Evolutionary conservation across 148 eudicot genomes (phyloP), one percentile per base, ranked within the genome.

Genomic region (Selenicereus undatus): DNA sequence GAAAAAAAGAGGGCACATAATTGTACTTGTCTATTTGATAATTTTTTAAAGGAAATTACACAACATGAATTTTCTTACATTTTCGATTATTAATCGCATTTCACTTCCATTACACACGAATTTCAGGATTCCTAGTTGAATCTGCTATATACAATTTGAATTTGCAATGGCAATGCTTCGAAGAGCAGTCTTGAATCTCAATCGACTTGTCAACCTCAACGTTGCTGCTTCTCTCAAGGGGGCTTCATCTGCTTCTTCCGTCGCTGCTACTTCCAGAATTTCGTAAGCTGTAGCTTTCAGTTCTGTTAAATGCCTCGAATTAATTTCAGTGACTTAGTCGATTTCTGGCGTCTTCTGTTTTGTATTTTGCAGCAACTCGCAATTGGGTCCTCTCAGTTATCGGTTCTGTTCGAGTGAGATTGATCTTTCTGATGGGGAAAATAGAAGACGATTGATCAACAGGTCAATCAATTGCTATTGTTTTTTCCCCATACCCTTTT

Each of bases 371-470:
- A 86, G 88, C 26, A 81, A 75, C 26, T 79, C 78, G 21, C 78
- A 24, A 32, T 52, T 50, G 79, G 65, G 71, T 78, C 81, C 81
- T 64, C 29, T 70, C 22, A 43, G 52, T 0, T 51, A 26, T 50
- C 85, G 89, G 51, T 88, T 82, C 11, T 90, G 50, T 82, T 85
- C 91, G 20, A 81, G 80, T 76, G 85, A 76, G 22, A 74, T 45
- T 73, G 95, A 96, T 90, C 84, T 96, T 48, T 91, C 99, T 45
- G 83, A 85, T 81, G 88, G 82, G 56, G 99, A 96, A 86, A 91
- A 86, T 86, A 92, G 85, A 79, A 88, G 98, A 84, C 90, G 89
- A 2, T 83, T 90, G 71, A 76, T 85, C 26, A 96, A 96, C 86
- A 92, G 98, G 99, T 95, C 6, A 64, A 24, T 17, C 42, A 1